Base-by-base conservation (phyloP, 2,329 filamentous ascomycete genomes). In the Fusarium albosuccineum region DNA sequence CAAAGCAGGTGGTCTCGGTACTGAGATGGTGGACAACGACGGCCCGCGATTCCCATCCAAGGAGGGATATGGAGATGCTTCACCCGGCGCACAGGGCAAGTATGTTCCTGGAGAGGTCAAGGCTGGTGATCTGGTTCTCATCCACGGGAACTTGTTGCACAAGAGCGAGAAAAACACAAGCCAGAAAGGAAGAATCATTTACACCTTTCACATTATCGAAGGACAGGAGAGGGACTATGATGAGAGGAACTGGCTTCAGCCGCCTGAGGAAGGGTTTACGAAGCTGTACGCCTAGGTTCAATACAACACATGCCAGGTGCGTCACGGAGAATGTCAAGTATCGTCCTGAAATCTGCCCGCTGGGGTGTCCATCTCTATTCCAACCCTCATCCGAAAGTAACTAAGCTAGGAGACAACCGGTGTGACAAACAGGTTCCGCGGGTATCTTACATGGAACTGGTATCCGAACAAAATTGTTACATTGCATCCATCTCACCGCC, bases 171-270 rank as follows among this genome's bases (percentile, higher is more conserved):
- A 87, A 84, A 99, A 99, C 77, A 86, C 87, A 57, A 97, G 94
- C 77, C 80, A 86, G 67, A 95, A 93, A 83, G 94, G 94, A 22
- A 86, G 95, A 69, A 97, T 96, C 76, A 97, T 97, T 55, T 99
- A 98, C 80, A 98, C 96, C 0, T 99, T 98, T 78, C 96, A 99
- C 82, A 88, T 97, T 60, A 98, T 98, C 74, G 96, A 98, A 81
- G 92, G 91, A 0, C 87, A 91, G 17, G 85, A 79, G 1, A 83
- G 89, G 42, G 83, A 82, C 56, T 99, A 98, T 78, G 96, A 98
- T 79, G 86, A 86, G 80, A 85, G 86, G 79, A 99, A 99, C 80
- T 98, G 96, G 96, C 80, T 99, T 77, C 95, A 97, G 82, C 93
- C 94, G 60, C 91, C 93, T 0, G 82, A 84, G 40, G 87, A 87